A percentile compares a stretch with the other conserved stretches of the same genome.
These are phyloP conservation scores for Botrytis paeoniae DNA, from an alignment of 2,329 filamentous ascomycete species.

Conservation along the genomic window DNA sequence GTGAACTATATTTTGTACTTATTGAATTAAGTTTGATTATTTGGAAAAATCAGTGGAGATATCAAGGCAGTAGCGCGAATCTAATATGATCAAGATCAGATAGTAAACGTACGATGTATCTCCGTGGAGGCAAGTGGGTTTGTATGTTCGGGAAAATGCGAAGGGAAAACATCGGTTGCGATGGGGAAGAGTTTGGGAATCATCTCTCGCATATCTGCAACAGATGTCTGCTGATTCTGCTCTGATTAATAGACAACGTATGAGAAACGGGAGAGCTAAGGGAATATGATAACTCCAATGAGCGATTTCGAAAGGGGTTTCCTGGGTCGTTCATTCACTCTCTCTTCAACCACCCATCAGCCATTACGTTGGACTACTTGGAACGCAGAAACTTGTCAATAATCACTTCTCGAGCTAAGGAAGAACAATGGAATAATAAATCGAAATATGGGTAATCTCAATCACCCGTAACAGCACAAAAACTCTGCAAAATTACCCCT, in stretches of 20 bases:
- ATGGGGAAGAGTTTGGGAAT: neutral
- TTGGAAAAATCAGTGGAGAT: too few species aligned
- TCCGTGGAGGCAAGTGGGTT: neutral
- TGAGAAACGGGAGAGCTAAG: neutral
- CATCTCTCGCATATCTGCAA: neutral
- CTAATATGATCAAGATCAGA: neutral
- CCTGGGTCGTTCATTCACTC: neutral
- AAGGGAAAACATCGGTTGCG: neutral
- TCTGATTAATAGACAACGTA: neutral
- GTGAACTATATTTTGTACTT: neutral
- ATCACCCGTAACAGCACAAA: neutral
- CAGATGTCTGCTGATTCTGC: neutral
- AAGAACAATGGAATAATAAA: neutral
- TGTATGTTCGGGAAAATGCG: too few species aligned
- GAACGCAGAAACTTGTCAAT: neutral
- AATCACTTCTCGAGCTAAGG: neutral
- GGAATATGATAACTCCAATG: neutral
- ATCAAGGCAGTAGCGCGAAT: neutral
- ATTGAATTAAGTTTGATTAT: neutral
- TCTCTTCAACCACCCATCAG: neutral
- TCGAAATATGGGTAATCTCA: neutral
- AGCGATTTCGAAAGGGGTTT: neutral
- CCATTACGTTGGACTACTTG: neutral
- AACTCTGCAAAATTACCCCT: neutral
- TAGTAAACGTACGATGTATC: neutral